Conservation (phyloP, 306 rosid species). For the Glycine soja region DNA sequence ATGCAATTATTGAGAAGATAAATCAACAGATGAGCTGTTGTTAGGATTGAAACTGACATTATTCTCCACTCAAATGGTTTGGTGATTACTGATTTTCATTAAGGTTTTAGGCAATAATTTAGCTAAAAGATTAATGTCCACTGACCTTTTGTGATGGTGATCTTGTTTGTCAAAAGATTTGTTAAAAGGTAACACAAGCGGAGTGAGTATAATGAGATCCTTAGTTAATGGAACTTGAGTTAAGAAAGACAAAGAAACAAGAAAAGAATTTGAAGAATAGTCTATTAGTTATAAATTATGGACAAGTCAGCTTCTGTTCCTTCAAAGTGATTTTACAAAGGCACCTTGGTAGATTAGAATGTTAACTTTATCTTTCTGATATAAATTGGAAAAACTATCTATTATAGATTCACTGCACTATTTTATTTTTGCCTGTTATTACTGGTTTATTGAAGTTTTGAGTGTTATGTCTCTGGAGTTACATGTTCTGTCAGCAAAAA, state of each 20-base stretch:
- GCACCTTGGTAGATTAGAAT: slow-evolving; percentile 24
- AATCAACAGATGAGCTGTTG: slow-evolving; percentile 25
- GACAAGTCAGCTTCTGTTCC: not conserved
- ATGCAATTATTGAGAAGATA: slow-evolving; percentile 39
- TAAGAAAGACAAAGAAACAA: slow-evolving; percentile 25
- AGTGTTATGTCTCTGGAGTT: slow-evolving; percentile 28
- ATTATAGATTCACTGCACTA: not conserved
- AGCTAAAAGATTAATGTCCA: not conserved
- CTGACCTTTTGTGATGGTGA: slow-evolving; percentile 3
- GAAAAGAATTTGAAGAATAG: not conserved
- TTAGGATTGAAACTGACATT: slow-evolving; percentile 1
- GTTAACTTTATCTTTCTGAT: slow-evolving; percentile 25
- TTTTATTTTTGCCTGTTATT: not conserved
- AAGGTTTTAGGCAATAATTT: slow-evolving; percentile 26
- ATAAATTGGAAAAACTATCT: not conserved
- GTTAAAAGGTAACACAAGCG: slow-evolving; percentile 7
- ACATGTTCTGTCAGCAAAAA: slow-evolving; percentile 4
- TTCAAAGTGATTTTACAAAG: slow-evolving; percentile 20
- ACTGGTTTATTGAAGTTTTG: not conserved
- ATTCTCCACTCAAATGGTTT: slow-evolving; percentile 11
- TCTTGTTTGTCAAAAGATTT: slow-evolving; percentile 17
- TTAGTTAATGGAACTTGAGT: slow-evolving; percentile 12
- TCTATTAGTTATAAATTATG: slow-evolving; percentile 6
- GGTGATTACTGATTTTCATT: slow-evolving; percentile 31
- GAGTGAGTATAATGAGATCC: slow-evolving; percentile 15